Conservation (phyloP, 768 basidiomycete genomes). For the Lentinula detonsa region DNA sequence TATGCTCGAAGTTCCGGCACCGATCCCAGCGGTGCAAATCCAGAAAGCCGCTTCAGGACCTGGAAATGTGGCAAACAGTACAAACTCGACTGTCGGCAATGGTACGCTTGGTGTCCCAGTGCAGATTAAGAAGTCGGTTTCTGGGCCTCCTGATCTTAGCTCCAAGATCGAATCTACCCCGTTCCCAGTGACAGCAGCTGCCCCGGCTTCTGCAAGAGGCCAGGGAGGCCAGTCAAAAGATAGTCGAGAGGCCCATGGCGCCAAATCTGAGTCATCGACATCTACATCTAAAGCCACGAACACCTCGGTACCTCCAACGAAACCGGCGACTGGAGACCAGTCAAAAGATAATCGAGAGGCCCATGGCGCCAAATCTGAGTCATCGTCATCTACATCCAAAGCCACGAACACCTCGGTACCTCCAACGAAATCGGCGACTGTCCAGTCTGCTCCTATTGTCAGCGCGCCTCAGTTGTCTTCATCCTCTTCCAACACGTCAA, state of each 20-base stretch:
- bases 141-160: background rate
- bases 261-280: background rate
- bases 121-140: background rate
- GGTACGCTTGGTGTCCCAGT: background rate
- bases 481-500: background rate
- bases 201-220: background rate
- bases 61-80: background rate
- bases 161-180: background rate
- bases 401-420: background rate
- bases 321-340: background rate
- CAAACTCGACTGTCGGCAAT: background rate
- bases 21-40: background rate
- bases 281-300: background rate
- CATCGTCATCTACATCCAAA: background rate
- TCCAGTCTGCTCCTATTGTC: background rate
- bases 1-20: background rate
- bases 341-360: background rate
- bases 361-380: background rate
- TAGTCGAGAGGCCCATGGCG: background rate
- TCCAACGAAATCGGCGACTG: background rate
- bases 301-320: background rate
- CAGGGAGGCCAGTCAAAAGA: background rate
- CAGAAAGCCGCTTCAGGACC: background rate
- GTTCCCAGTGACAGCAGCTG: background rate
- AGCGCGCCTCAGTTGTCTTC: too few relatives aligned